Percentiles rank a stretch among this genome's conserved stretches.
Conservation (phyloP, 169 alveolate species). For the Cytauxzoon felis region DNA sequence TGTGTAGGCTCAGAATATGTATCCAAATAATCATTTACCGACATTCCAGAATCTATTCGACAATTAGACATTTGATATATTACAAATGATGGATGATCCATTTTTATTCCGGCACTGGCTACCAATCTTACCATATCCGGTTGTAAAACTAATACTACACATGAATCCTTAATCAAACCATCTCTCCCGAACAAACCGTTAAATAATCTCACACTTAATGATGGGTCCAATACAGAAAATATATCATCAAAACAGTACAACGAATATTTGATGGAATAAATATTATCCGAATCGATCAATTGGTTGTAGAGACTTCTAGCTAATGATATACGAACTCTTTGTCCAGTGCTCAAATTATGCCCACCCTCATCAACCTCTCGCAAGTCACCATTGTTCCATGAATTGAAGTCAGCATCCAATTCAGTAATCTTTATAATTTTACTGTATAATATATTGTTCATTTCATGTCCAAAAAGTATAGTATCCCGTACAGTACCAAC, state of each 20-base stretch:
- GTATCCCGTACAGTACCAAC: constrained; percentile 75
- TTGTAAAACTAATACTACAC: constrained; percentile 36
- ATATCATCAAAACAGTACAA: constrained; percentile 50
- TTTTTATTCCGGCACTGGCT: background rate
- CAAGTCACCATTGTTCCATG: constrained; percentile 73
- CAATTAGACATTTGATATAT: too few species aligned
- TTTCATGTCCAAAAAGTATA: constrained; percentile 71
- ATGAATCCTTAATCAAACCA: constrained; percentile 27
- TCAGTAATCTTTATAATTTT: constrained; percentile 59
- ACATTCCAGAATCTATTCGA: too few species aligned
- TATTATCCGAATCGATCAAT: constrained; percentile 6
- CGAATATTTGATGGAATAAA: constrained; percentile 16
- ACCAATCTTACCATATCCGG: constrained; percentile 3
- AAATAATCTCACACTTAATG: constrained; percentile 13
- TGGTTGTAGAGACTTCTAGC: constrained; percentile 56
- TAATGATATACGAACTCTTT: constrained; percentile 41
- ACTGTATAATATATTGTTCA: constrained; percentile 50
- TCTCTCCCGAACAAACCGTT: constrained; percentile 26
- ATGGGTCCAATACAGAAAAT: constrained; percentile 58
- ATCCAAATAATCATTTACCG: too few species aligned
- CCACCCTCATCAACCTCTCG: constrained; percentile 72
- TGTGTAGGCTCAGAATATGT: too few species aligned
- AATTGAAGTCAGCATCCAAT: constrained; percentile 61
- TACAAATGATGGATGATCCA: background rate
- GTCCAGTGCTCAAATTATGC: constrained; percentile 60